phyloP scores from a whole-genome alignment of 352 stramenopile species.

The Globisporangium solare region DNA sequence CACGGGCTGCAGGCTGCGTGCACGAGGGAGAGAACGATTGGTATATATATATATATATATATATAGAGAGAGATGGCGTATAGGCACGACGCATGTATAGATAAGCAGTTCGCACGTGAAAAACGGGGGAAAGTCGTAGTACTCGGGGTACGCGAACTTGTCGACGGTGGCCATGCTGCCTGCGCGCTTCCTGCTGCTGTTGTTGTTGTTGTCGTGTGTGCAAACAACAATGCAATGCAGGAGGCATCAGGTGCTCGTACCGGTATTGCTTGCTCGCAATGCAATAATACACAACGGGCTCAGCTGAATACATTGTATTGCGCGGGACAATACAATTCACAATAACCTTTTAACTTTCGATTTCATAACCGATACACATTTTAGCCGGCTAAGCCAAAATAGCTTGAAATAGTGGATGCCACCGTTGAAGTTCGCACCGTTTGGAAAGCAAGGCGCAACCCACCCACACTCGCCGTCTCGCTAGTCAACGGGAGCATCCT shows the following conservation, averaged over 20 bases:
- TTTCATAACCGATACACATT: no score
- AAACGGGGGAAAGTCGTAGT: slow-evolving; percentile 85
- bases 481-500: no score
- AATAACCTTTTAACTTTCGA: no score
- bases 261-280: neutral
- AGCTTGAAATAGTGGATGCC: neutral
- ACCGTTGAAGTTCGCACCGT: no score
- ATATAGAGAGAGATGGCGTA: neutral
- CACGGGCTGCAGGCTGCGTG: slow-evolving; percentile 63
- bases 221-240: no score
- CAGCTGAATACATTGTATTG: no score
- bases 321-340: neutral
- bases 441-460: neutral
- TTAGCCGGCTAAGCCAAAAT: no score
- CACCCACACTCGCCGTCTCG: no score
- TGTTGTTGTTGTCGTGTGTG: no score
- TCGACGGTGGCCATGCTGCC: slow-evolving; percentile 29
- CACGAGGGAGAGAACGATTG: neutral
- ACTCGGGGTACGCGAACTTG: slow-evolving; percentile 82
- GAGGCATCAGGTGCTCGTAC: neutral
- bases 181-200: neutral
- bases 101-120: slow-evolving; percentile 50
- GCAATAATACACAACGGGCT: neutral
- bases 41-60: no score
- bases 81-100: neutral